Evolutionary conservation across 352 stramenopile species (phyloP).

Genomic region (Pythium plurisporium): DNA sequence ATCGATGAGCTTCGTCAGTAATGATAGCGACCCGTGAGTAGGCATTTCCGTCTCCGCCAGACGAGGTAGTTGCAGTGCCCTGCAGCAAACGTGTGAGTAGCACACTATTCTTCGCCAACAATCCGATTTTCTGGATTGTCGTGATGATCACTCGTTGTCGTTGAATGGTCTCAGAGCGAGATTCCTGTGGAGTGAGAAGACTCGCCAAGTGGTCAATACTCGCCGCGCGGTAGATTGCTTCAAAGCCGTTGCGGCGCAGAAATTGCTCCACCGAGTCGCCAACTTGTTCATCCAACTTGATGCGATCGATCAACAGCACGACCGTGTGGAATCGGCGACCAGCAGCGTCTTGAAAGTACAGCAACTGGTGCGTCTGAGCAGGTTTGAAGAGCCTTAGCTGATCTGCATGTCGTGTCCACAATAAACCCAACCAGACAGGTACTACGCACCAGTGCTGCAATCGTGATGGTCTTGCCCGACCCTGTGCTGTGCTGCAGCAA

Average conservation of each 20-base stretch:
- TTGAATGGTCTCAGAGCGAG: not conserved
- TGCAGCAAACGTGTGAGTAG: slow-evolving; percentile 62
- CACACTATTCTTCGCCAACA: slow-evolving; percentile 66
- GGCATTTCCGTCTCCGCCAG: not conserved
- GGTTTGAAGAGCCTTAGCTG: no score
- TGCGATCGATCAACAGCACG: slow-evolving; percentile 70
- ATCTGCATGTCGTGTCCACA: no score
- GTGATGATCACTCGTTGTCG: slow-evolving; percentile 70
- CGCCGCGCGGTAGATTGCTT: slow-evolving; percentile 65
- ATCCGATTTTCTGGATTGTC: slow-evolving; percentile 75
- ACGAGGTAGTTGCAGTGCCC: slow-evolving; percentile 18
- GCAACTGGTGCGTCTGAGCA: slow-evolving; percentile 67
- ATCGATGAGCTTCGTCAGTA: slow-evolving; percentile 80
- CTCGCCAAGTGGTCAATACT: slow-evolving; percentile 66
- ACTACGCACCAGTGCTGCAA: slow-evolving; percentile 51
- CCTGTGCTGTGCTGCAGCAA: slow-evolving; percentile 82
- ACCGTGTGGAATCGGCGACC: slow-evolving; percentile 65
- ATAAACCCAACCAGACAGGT: no score
- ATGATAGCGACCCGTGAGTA: slow-evolving; percentile 67
- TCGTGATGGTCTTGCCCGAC: slow-evolving; percentile 77
- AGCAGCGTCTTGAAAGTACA: slow-evolving; percentile 43
- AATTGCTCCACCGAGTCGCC: slow-evolving; percentile 67
- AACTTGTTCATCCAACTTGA: slow-evolving; percentile 83
- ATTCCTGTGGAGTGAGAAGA: slow-evolving; percentile 31
- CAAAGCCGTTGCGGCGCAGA: slow-evolving; percentile 63